These are phyloP conservation scores for Pythium aquatile DNA, from an alignment of 352 stramenopile species.

Conservation along the genomic window DNA sequence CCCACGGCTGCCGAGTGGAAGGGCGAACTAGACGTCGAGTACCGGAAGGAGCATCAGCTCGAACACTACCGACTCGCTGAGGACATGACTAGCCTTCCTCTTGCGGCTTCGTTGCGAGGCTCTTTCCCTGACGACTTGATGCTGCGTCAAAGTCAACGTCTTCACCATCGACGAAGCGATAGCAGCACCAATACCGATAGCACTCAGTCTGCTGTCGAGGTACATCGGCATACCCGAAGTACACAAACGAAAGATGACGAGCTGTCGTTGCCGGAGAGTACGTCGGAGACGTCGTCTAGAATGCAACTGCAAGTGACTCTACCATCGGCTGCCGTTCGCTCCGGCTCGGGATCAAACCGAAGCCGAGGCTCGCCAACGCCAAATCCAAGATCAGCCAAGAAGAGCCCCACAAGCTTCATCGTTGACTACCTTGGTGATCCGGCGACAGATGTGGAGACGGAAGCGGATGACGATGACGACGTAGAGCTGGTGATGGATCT, in stretches of 20 bases:
- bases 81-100: neutral
- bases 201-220: neutral
- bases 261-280: neutral
- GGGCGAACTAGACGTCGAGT: constrained; percentile 25
- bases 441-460: neutral
- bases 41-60: constrained; percentile 29
- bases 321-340: neutral
- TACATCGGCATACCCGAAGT: neutral
- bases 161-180: neutral
- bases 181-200: neutral
- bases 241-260: constrained; percentile 7
- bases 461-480: neutral
- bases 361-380: neutral
- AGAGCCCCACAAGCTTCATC: constrained; percentile 4
- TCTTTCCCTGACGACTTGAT: constrained; percentile 40
- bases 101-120: constrained; percentile 21
- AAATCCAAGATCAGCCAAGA: neutral
- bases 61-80: constrained; percentile 44
- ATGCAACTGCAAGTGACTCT: constrained; percentile 18
- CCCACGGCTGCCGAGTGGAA: neutral
- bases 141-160: constrained; percentile 7
- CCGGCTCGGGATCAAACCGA: neutral
- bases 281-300: neutral
- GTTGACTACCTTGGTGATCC: constrained; percentile 16
- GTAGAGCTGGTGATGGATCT: constrained; percentile 26